Conservation (phyloP, 1,139 yeast genomes). For the Yamadazyma mexicana region DNA sequence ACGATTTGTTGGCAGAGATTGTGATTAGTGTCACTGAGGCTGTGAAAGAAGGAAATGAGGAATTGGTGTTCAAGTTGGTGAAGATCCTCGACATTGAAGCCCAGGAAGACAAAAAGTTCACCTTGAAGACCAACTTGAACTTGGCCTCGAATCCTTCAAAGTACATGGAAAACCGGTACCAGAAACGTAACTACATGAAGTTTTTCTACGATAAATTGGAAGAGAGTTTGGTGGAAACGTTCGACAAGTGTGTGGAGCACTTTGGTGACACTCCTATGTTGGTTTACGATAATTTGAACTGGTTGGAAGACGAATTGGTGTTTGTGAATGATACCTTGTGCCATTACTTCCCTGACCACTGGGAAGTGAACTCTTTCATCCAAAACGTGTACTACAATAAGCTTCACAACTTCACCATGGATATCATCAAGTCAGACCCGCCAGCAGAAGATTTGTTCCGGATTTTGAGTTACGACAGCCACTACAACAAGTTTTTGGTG, state of each 20-base stretch:
- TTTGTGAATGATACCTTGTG: constrained; percentile 61
- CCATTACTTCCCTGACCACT: constrained; percentile 62
- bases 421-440: constrained; percentile 65
- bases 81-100: constrained; percentile 82
- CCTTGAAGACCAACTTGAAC: constrained; percentile 47
- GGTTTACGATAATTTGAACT: constrained; percentile 70
- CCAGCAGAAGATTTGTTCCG: constrained; percentile 63
- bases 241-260: constrained; percentile 62
- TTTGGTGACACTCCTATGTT: constrained; percentile 54
- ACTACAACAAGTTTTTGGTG: constrained; percentile 47
- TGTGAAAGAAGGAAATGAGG: constrained; percentile 63
- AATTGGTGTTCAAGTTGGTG: constrained; percentile 68
- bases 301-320: constrained; percentile 81
- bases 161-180: constrained; percentile 39
- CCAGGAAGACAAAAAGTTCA: constrained; percentile 66
- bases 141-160: constrained; percentile 20
- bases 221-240: constrained; percentile 63
- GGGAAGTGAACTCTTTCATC: constrained; percentile 69
- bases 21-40: constrained; percentile 68
- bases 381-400: constrained; percentile 70
- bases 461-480: constrained; percentile 74
- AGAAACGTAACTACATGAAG: constrained; percentile 62
- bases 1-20: constrained; percentile 59
- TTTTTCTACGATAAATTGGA: constrained; percentile 64
- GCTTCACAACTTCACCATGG: constrained; percentile 61